A percentile compares a stretch with the other conserved stretches of the same genome.
Conservation (phyloP, 164 flowering plant genomes). For the Magnolia officinalis region DNA sequence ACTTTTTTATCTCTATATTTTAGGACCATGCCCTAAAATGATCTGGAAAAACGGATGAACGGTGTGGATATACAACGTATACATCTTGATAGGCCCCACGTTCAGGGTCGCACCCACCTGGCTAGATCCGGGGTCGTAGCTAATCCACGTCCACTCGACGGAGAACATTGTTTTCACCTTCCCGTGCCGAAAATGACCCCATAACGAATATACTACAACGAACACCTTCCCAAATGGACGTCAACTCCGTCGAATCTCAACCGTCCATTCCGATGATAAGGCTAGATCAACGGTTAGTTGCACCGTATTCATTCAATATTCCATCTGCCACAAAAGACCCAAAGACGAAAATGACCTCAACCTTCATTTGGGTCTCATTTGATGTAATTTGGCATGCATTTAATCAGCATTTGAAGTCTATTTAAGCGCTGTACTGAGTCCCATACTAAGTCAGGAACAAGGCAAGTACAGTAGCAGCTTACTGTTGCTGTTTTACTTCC, state of each 20-base stretch:
- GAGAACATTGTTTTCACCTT: too few relatives aligned
- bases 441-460: constrained; percentile 24
- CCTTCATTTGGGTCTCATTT: constrained; percentile 9
- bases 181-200: not conserved
- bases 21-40: too few relatives aligned
- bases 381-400: constrained; percentile 33
- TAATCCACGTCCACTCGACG: too few relatives aligned
- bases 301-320: constrained; percentile 22
- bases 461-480: constrained; percentile 25
- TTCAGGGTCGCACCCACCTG: too few relatives aligned
- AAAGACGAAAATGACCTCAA: constrained; percentile 19
- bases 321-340: not conserved
- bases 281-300: constrained; percentile 9
- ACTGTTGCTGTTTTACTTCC: constrained; percentile 22
- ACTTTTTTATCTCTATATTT: too few relatives aligned
- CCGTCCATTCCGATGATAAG: constrained; percentile 30
- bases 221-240: not conserved
- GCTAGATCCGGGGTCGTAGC: too few relatives aligned
- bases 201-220: not conserved
- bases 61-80: too few relatives aligned
- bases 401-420: constrained; percentile 26
- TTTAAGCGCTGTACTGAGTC: constrained; percentile 22
- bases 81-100: too few relatives aligned
- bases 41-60: too few relatives aligned
- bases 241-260: constrained; percentile 12